These are phyloP conservation scores for Metarhizium album DNA, from an alignment of 2,329 filamentous ascomycete species.

Conservation along the genomic window DNA sequence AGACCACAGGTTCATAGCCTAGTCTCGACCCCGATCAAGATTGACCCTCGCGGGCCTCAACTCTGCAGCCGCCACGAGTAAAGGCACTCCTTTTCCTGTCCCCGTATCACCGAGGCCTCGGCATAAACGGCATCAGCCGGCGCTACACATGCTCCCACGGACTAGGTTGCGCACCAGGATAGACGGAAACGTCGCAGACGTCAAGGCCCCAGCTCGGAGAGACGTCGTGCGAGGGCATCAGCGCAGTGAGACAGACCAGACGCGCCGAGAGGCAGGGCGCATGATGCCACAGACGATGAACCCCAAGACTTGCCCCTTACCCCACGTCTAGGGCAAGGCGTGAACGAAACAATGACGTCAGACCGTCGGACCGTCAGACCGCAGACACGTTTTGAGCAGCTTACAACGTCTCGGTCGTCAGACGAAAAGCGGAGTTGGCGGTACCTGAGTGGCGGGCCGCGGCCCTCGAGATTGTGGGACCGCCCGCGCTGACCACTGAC, in stretches of 20 bases:
- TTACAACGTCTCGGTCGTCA: too few relatives aligned
- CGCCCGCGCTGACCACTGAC: background rate
- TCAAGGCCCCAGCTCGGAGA: conserved; percentile 36
- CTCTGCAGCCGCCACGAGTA: conserved; percentile 21
- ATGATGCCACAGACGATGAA: background rate
- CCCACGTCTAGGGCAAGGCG: background rate
- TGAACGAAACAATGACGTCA: background rate
- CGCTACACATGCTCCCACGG: too few relatives aligned
- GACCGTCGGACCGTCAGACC: background rate
- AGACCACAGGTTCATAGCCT: too few relatives aligned
- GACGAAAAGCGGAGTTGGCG: background rate
- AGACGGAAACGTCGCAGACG: too few relatives aligned
- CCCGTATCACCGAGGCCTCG: too few relatives aligned
- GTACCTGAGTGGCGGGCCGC: background rate
- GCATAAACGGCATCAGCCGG: too few relatives aligned
- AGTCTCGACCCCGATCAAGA: too few relatives aligned
- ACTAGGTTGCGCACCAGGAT: too few relatives aligned
- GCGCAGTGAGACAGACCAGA: conserved; percentile 30
- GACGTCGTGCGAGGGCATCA: conserved; percentile 21
- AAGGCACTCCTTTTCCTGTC: conserved; percentile 17
- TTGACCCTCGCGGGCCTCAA: conserved; percentile 10
- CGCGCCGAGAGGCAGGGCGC: background rate
- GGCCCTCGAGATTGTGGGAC: background rate
- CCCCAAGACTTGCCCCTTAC: too few relatives aligned
- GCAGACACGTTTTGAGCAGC: too few relatives aligned